Percentiles rank a stretch among this genome's conserved stretches.
These are phyloP conservation scores for Saccharomycopsis microspora DNA, from an alignment of 805 yeast species.

Conservation along the genomic window DNA sequence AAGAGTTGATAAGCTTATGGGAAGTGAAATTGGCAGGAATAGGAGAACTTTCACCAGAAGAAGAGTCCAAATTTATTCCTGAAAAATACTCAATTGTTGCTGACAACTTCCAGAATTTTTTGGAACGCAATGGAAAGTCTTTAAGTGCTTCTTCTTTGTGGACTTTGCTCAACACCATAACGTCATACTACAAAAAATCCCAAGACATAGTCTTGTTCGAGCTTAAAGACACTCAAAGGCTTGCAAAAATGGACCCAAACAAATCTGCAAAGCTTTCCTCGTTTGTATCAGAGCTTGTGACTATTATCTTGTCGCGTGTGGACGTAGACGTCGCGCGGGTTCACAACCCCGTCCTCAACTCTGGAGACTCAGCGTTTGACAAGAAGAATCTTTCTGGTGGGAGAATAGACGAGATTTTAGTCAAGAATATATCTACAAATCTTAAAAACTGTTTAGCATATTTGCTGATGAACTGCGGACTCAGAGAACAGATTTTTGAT, in stretches of 20 bases:
- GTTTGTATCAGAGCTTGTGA: slow-evolving; percentile 7
- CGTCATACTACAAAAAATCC: slow-evolving; percentile 11
- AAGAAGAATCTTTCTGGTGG: background rate
- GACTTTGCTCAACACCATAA: slow-evolving; percentile 8
- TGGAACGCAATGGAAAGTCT: background rate
- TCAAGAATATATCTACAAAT: slow-evolving; percentile 2
- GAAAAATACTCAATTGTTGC: slow-evolving; percentile 12
- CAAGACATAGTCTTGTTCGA: slow-evolving; percentile 2
- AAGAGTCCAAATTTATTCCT: background rate
- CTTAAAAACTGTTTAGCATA: slow-evolving; percentile 11
- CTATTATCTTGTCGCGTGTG: slow-evolving; percentile 7
- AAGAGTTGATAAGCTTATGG: slow-evolving; percentile 5
- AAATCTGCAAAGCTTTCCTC: slow-evolving; percentile 8
- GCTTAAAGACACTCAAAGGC: slow-evolving; percentile 6
- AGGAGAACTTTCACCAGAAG: background rate
- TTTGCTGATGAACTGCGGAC: slow-evolving; percentile 13
- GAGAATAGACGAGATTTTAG: background rate
- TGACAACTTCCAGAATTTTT: slow-evolving; percentile 15
- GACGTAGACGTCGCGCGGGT: slow-evolving; percentile 13
- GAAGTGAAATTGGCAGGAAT: background rate
- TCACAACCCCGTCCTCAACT: background rate
- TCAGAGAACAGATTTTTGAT: slow-evolving; percentile 14
- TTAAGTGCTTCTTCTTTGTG: slow-evolving; percentile 1
- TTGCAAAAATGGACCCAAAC: slow-evolving; percentile 8
- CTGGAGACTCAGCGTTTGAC: background rate